Conservation (phyloP, 2,329 filamentous ascomycete species). For the Macrophomina pseudophaseolina region DNA sequence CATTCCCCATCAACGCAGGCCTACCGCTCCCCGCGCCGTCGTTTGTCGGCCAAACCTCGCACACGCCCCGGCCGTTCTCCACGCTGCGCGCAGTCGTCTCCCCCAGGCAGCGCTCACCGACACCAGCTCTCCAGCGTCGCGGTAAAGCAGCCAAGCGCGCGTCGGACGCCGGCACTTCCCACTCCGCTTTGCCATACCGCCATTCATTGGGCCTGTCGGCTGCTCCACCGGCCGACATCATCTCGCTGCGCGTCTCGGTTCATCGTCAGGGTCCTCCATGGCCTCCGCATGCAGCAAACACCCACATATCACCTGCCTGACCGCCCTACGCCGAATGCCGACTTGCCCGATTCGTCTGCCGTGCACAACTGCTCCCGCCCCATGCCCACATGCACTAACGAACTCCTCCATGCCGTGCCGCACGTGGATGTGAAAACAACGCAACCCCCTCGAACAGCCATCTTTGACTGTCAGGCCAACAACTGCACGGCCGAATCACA, state of each 20-base stretch:
- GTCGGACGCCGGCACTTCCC: constrained; percentile 8
- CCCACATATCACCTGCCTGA: neutral
- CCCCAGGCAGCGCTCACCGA: constrained; percentile 1
- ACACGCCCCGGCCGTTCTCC: constrained; percentile 3
- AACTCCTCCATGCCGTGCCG: neutral
- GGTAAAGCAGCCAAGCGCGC: neutral
- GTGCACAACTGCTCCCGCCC: neutral
- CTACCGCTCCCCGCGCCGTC: constrained; percentile 13
- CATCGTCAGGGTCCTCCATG: constrained; percentile 9
- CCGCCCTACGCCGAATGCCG: constrained; percentile 11
- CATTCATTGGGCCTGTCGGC: neutral
- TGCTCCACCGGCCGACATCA: constrained; percentile 4
- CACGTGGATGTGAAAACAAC: constrained; percentile 11
- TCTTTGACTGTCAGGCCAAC: constrained; percentile 21
- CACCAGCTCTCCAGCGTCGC: neutral
- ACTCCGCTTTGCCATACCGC: constrained; percentile 1
- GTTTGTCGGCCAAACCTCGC: constrained; percentile 18
- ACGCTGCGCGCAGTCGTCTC: neutral
- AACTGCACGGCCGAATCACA: constrained; percentile 1
- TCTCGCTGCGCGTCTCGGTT: neutral
- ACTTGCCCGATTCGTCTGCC: constrained; percentile 6
- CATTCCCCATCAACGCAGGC: constrained; percentile 8
- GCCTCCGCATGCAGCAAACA: constrained; percentile 6
- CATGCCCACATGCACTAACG: neutral
- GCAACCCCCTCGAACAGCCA: constrained; percentile 4